Base-by-base conservation (phyloP, 371 early-diverging fungal species). In the Mucor saturninus region DNA sequence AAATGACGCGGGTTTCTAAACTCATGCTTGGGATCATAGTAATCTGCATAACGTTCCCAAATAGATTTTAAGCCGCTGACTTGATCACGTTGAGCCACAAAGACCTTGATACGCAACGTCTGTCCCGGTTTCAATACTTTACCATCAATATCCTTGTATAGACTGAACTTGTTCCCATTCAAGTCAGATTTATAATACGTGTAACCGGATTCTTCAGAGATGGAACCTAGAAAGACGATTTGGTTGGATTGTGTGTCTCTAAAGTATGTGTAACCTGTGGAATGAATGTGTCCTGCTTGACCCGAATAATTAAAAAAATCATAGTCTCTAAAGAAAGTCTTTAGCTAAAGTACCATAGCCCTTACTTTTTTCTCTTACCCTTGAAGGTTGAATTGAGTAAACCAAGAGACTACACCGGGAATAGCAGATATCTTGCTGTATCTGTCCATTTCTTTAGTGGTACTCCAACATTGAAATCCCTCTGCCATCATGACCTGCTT, bases 401-500 rank as follows among this genome's bases (percentile, higher is more conserved):
- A 58, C 73, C 72, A 76, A n/a, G 76, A 61, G 7, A 81, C 68
- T 1, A 71, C 56, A 0, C 61, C 58, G 9, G 69, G 79, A 43
- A 81, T 81, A 8, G 73, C 57, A 9, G 69, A 61, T 9, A 81
- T 65, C 28, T 61, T 57, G 46, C 63, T 64, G 8, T 67, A 51
- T 5, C 50, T 46, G 11, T 54, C 67, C 46, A 78, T 37, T 64
- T 81, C 81, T 30, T 69, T 58, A 1, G 79, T 65, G 28, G 76
- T 78, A 54, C 81, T 80, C 86, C 86, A 86, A 37, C 82, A 80
- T 55, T 86, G 83, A 49, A 83, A 86, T 2, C 86, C 86, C 55
- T 86, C 84, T 15, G 84, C 80, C 45, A 83, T 60, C 74, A 83
- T 71, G 7, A 70, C 53, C 43, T 78, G 71, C 8, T 67, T 73